A percentile compares a stretch with the other conserved stretches of the same genome.
These are phyloP conservation scores for Yamadazyma jaroonii DNA, from an alignment of 1,139 yeast species.

Conservation along the genomic window DNA sequence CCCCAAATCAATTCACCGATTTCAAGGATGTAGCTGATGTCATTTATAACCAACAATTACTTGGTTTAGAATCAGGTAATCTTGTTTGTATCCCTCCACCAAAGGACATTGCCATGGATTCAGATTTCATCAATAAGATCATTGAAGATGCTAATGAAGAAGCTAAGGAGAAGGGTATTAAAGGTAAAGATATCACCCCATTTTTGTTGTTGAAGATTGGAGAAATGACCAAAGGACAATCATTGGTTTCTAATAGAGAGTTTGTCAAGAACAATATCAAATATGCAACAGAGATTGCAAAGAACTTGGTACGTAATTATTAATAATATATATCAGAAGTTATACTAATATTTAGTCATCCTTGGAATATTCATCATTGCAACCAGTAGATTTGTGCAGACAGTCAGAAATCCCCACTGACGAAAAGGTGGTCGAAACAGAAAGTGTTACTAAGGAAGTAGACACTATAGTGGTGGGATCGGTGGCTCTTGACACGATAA, in stretches of 20 bases:
- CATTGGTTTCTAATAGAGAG: constrained; percentile 68
- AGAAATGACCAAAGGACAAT: constrained; percentile 61
- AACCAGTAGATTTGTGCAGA: too few species aligned
- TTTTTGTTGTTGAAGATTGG: constrained; percentile 67
- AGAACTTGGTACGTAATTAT: constrained; percentile 36
- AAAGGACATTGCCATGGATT: constrained; percentile 53
- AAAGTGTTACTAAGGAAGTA: neutral
- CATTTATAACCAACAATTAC: constrained; percentile 49
- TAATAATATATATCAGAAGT: constrained; percentile 1
- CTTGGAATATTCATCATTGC: too few species aligned
- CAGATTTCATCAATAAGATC: constrained; percentile 49
- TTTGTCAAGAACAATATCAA: constrained; percentile 78
- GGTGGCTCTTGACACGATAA: constrained; percentile 71
- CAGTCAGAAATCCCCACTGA: too few species aligned
- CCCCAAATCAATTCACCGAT: constrained; percentile 62
- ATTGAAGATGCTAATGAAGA: constrained; percentile 58
- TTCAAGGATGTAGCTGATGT: constrained; percentile 61
- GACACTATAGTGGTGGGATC: constrained; percentile 64
- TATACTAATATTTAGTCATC: constrained; percentile 10
- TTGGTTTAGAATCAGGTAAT: constrained; percentile 63
- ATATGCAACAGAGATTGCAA: constrained; percentile 67
- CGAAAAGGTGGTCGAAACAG: too few species aligned
- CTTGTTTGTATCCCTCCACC: constrained; percentile 88
- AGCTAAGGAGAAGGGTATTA: constrained; percentile 52
- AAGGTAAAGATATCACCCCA: constrained; percentile 80